Evolutionary conservation across 768 basidiomycete species (phyloP).

Genomic region (button mushroom (Agaricus bisporus)): DNA sequence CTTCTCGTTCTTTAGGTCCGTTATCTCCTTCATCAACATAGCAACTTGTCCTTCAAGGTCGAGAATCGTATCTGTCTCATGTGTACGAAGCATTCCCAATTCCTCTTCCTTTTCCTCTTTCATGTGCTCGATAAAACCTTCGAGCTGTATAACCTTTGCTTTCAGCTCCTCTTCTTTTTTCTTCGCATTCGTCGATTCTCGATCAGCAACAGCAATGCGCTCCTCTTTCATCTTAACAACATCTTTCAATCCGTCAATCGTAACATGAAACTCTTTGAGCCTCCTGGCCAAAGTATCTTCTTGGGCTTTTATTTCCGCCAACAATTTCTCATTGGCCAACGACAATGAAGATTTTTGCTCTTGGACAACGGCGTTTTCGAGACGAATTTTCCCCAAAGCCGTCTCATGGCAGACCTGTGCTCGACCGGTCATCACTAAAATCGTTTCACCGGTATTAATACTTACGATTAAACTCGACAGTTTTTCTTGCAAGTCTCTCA

Average conservation of each 20-base stretch:
- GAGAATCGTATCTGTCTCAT: slow-evolving; percentile 10
- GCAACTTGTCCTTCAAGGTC: slow-evolving; percentile 14
- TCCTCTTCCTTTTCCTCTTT: neutral
- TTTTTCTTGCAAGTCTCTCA: slow-evolving; percentile 41
- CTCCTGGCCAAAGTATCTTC: neutral
- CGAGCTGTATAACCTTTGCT: slow-evolving; percentile 13
- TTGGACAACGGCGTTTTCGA: slow-evolving; percentile 33
- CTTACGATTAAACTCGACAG: neutral
- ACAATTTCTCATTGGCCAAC: slow-evolving; percentile 17
- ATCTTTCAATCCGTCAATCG: neutral
- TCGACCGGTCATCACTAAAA: neutral
- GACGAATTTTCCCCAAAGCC: slow-evolving; percentile 25
- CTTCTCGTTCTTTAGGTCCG: slow-evolving; percentile 19
- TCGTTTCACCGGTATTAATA: no score
- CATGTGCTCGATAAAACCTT: slow-evolving; percentile 5
- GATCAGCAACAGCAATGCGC: slow-evolving; percentile 12
- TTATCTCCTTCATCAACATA: slow-evolving; percentile 18
- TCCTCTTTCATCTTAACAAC: slow-evolving; percentile 14
- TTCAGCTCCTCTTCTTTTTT: slow-evolving; percentile 8
- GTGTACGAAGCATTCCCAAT: neutral
- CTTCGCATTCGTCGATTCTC: slow-evolving; percentile 12
- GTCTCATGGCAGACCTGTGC: slow-evolving; percentile 22
- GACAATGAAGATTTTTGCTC: slow-evolving; percentile 32
- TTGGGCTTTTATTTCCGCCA: slow-evolving; percentile 21
- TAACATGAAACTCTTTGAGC: neutral